A percentile compares a stretch with the other conserved stretches of the same genome.
Evolutionary conservation across 257 asterid genomes (phyloP).

Genomic region (Petrea volubilis): DNA sequence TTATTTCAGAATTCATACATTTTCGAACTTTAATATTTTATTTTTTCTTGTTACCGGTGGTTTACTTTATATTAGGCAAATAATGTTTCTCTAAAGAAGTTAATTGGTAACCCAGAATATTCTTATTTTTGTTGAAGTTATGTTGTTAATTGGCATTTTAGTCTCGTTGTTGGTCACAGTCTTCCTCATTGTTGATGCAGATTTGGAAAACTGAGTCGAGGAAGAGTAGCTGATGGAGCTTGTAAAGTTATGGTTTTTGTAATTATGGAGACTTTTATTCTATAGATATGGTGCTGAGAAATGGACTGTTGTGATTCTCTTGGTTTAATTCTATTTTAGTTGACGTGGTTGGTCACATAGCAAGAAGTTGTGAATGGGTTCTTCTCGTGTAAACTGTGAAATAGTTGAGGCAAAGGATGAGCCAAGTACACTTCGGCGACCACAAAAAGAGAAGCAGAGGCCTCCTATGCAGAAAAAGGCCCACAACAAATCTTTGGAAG

Average conservation of each 20-base stretch:
- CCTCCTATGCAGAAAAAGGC: constrained; percentile 37
- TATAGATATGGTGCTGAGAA: background rate
- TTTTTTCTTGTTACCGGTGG: background rate
- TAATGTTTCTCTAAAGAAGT: background rate
- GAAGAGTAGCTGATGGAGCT: constrained; percentile 19
- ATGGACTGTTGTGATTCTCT: constrained; percentile 9
- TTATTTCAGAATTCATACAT: background rate
- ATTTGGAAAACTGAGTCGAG: constrained; percentile 9
- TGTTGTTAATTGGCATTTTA: constrained; percentile 2
- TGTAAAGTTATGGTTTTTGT: constrained; percentile 6
- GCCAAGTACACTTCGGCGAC: constrained; percentile 24
- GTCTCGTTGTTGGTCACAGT: background rate
- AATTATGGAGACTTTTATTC: background rate
- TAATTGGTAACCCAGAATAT: background rate
- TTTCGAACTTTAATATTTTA: background rate
- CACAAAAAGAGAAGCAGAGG: constrained; percentile 27
- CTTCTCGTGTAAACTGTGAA: constrained; percentile 60
- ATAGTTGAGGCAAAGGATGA: constrained; percentile 68
- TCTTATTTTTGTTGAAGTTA: background rate
- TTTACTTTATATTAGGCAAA: background rate
- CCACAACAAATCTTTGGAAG: constrained; percentile 24
- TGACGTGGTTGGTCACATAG: constrained; percentile 12
- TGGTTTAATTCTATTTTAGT: background rate
- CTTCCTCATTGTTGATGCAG: constrained; percentile 27
- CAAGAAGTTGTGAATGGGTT: constrained; percentile 48